Evolutionary conservation across 768 basidiomycete genomes (phyloP), one percentile per base, ranked within the genome.

Genomic region (Tubosaeta sp.): DNA sequence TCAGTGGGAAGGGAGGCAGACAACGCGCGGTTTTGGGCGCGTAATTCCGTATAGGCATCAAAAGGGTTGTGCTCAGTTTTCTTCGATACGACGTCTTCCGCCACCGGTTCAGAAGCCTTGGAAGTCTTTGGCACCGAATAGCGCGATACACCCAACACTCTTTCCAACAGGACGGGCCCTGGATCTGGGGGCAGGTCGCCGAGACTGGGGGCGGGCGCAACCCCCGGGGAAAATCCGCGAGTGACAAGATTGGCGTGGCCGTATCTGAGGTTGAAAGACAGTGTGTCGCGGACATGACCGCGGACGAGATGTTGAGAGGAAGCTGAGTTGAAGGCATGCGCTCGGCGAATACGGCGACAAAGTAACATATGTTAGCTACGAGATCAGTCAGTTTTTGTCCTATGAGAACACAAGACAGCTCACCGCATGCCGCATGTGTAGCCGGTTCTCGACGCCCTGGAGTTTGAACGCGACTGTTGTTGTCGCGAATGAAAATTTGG

Each of bases 341-440:
- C 71, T 77, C 73, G 73, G 59, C 72, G 70, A 62, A 76, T 69
- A 71, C 71, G 77, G 71, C 81, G 83, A 77, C 84, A 83, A 80
- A 81, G 75, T 72, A 76, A 84, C 84, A 86, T 86, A 83, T 79
- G 82, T 86, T 76, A 86, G 72, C 84, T 81, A 55, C n/a, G 58
- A 42, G 27, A 29, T 22, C 14, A 24, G 40, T 62, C 34, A 51
- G 14, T 13, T 38, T 12, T 0, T 1, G 10, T 10, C 30, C 19
- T 25, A 13, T 12, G 9, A 11, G 27, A 24, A 21, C 4, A 18
- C 24, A 13, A 40, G 19, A 6, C n/a, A 39, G 30, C 79, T 55
- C 60, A 81, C 83, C 77, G 71, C 83, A 84, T 84, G 63, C 76
- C 82, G 77, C 74, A 70, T 70, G 58, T 51, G 54, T 59, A 59